These are phyloP conservation scores for Fraxinus baroniana DNA, from an alignment of 305 asterid genomes.

Conservation along the genomic window DNA sequence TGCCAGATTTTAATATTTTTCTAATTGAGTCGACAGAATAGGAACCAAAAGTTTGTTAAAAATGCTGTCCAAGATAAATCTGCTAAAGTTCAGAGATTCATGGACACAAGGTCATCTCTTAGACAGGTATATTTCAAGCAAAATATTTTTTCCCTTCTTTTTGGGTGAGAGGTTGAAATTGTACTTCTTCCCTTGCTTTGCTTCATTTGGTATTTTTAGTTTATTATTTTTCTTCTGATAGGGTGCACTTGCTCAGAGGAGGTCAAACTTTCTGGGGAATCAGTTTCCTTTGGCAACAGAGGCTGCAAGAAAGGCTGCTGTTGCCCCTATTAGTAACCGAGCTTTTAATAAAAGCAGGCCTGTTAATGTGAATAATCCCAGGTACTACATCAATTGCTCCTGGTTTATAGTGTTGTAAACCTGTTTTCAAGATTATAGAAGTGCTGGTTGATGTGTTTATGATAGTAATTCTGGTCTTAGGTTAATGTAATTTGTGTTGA, in stretches of 20 bases:
- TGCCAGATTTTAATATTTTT: conserved; percentile 2
- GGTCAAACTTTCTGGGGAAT: conserved; percentile 68
- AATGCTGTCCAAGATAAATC: conserved; percentile 51
- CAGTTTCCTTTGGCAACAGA: conserved; percentile 69
- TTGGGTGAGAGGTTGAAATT: background rate
- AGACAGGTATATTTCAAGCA: conserved; percentile 60
- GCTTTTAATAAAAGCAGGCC: conserved; percentile 49
- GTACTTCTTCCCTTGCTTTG: background rate
- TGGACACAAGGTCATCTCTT: conserved; percentile 63
- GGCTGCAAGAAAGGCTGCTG: conserved; percentile 74
- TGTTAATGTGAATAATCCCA: conserved; percentile 47
- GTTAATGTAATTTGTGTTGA: conserved; percentile 1
- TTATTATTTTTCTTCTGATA: conserved; percentile 25
- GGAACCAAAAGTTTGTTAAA: conserved; percentile 44
- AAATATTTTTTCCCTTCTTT: background rate
- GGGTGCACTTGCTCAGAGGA: conserved; percentile 69
- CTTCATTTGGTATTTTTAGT: background rate
- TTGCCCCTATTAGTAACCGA: conserved; percentile 56
- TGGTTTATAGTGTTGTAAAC: background rate
- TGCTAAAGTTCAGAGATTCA: conserved; percentile 41
- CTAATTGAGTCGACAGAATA: conserved; percentile 43
- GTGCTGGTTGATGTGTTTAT: background rate
- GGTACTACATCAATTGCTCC: conserved; percentile 35
- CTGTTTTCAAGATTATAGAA: background rate
- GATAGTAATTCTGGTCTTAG: conserved; percentile 11